A percentile compares a stretch with the other conserved stretches of the same genome.
Conservation (phyloP, 2,329 filamentous ascomycete species). For the Chrysosporium keratinophilum region DNA sequence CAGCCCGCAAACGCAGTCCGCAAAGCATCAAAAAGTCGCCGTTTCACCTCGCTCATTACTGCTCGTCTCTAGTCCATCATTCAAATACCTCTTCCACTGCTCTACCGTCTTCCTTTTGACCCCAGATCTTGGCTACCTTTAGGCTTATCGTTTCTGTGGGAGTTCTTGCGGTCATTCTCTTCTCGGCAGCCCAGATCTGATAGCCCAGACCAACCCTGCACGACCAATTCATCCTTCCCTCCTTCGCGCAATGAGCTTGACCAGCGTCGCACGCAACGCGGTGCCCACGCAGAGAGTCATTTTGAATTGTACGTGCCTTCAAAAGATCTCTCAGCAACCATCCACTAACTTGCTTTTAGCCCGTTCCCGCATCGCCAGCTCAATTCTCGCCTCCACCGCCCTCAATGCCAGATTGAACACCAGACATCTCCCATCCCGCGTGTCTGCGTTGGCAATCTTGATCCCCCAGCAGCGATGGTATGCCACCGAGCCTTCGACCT, state of each 20-base stretch:
- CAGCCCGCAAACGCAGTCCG: neutral
- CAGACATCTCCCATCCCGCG: slow-evolving; percentile 38
- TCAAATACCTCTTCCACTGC: neutral
- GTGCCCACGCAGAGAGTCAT: slow-evolving; percentile 12
- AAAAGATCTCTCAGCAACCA: neutral
- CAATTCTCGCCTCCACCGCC: slow-evolving; percentile 25
- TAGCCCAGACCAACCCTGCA: slow-evolving; percentile 2
- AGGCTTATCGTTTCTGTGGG: slow-evolving; percentile 3
- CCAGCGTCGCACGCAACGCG: slow-evolving; percentile 29
- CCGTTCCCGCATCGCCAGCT: slow-evolving; percentile 25
- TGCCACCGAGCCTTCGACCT: slow-evolving; percentile 49
- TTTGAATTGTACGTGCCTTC: slow-evolving; percentile 7
- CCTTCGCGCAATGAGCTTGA: slow-evolving; percentile 27
- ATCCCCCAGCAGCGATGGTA: slow-evolving; percentile 42
- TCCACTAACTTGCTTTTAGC: slow-evolving; percentile 18
- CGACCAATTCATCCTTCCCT: neutral
- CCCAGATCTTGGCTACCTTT: neutral
- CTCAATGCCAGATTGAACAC: slow-evolving; percentile 27
- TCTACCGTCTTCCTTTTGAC: neutral
- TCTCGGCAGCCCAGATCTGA: slow-evolving; percentile 10
- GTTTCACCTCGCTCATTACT: neutral
- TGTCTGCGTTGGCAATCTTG: slow-evolving; percentile 49
- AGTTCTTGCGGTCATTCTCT: slow-evolving; percentile 11
- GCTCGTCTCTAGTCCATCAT: neutral
- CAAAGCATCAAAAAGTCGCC: neutral